Evolutionary conservation across 306 rosid species (phyloP), one percentile per base, ranked within the genome.

Genomic region (Pueraria montana): DNA sequence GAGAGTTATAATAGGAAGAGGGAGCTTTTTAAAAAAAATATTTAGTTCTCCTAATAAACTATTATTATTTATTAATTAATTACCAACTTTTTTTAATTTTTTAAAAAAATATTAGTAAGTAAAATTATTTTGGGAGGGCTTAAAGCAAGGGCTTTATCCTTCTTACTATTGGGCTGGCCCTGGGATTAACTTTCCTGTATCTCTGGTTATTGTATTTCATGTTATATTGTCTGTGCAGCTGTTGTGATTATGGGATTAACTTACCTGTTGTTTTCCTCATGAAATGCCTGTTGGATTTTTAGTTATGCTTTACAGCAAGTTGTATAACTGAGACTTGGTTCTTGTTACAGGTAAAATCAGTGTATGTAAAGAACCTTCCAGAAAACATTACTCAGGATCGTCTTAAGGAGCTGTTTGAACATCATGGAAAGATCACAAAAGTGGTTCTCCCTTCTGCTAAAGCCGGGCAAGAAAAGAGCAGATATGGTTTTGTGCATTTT

Each of bases 401-500:
- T 24, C 88, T 93, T 11, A 86, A 45, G 45, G 84, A 59, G 71
- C 69, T 88, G 63, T 93, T 89, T 84, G 89, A 87, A 59, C 93
- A 81, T 81, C 95, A 91, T 75, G 95, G 97, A 65, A 86, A 87
- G 80, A 88, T 93, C 86, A 87, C 92, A 59, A 93, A 89, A 88
- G 97, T 89, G 77, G 97, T 82, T 61, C 45, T 91, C 66, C 97
- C 95, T 40, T 89, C 92, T 58, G 97, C 95, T 10, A 93, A 88
- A 84, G 80, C 89, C 6, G 97, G 93, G 67, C 93, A 87, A 63
- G 91, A 91, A 66, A 87, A 81, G 63, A 91, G 92, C 74, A 91
- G 95, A 82, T 91, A 46, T 87, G 94, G 97, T 85, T 91, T 91
- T 87, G 92, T 93, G 59, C 94, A 93, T 82, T 93, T 89, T 67